phyloP scores from a whole-genome alignment of 257 asterid genomes.

The Catharanthus roseus region DNA sequence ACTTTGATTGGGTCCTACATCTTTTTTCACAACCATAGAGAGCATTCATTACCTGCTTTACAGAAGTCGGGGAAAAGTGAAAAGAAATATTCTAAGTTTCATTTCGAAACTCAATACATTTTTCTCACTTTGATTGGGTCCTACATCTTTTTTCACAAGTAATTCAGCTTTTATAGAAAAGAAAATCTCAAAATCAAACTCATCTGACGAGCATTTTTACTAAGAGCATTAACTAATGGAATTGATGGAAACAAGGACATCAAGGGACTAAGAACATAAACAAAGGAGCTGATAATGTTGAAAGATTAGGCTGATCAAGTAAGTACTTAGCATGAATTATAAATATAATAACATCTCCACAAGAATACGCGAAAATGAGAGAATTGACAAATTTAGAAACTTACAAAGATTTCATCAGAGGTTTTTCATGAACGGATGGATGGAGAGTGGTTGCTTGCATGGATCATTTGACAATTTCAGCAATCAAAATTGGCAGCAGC shows the following conservation, averaged over 20 bases:
- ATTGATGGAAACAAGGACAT: background rate
- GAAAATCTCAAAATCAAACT: too few species aligned
- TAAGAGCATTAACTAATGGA: background rate
- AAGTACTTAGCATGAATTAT: background rate
- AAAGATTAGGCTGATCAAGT: background rate
- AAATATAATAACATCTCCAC: background rate
- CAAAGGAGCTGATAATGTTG: too few species aligned
- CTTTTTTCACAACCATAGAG: too few species aligned
- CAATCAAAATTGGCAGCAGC: background rate
- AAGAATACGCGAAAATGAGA: background rate
- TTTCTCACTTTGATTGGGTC: too few species aligned
- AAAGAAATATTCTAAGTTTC: too few species aligned
- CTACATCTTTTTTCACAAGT: too few species aligned
- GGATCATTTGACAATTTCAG: constrained; percentile 5
- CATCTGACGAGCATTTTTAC: too few species aligned
- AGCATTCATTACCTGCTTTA: too few species aligned
- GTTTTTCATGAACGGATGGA: background rate
- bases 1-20: too few species aligned
- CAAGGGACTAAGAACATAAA: background rate
- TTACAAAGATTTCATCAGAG: background rate
- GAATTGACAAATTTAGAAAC: constrained; percentile 5
- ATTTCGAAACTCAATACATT: too few species aligned
- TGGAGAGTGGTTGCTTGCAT: background rate
- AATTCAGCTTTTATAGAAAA: too few species aligned
- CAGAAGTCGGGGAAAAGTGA: too few species aligned